Evolutionary conservation across 1,284 basidiomycete genomes (phyloP), one percentile per base, ranked within the genome.

Genomic region (Ganoderma lucidum): DNA sequence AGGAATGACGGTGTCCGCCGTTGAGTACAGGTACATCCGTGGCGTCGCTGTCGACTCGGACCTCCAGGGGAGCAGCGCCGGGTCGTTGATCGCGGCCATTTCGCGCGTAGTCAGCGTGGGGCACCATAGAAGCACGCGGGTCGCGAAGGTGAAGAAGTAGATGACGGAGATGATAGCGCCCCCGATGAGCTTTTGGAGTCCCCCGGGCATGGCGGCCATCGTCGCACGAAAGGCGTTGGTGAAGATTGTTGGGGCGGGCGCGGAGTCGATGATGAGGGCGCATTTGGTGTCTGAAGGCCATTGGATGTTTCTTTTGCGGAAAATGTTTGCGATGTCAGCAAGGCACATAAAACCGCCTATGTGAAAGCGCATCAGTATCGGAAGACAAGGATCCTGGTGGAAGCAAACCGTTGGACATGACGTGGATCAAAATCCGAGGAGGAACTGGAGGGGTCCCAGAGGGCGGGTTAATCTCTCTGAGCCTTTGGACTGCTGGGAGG

Each of bases 31-130:
- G 69, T 90, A 90, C 37, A 90, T 73, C 62, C 89, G 78, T 0
- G 84, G 85, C 0, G 87, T 86, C n/a, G 73, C 69, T 48, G 72
- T 67, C 17, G 75, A 9, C 12, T 9, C 39, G 2, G 39, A 75
- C 67, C 81, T 81, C 85, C 86, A 87, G 0, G 87, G 87, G 1
- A 89, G 76, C n/a, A 87, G 63, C 1, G 70, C 66, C 0, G 80
- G 79, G 14, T 77, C 73, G 51, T 80, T 77, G 15, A 89, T 75
- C 0, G 67, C 70, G 1, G 71, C 55, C 64, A 80, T 79, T 69
- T 84, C 70, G 15, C 63, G 66, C 2, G 76, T 74, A 28, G 77
- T 70, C 19, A 68, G 39, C 39, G 71, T 74, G 28, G 71, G 66
- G 1, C 55, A 45, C 1, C 72, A 65, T 37, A 67, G 32, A 8